A percentile compares a stretch with the other conserved stretches of the same genome.
Conservation (phyloP, 2,329 filamentous ascomycete genomes). For the Fusarium tjaetaba region DNA sequence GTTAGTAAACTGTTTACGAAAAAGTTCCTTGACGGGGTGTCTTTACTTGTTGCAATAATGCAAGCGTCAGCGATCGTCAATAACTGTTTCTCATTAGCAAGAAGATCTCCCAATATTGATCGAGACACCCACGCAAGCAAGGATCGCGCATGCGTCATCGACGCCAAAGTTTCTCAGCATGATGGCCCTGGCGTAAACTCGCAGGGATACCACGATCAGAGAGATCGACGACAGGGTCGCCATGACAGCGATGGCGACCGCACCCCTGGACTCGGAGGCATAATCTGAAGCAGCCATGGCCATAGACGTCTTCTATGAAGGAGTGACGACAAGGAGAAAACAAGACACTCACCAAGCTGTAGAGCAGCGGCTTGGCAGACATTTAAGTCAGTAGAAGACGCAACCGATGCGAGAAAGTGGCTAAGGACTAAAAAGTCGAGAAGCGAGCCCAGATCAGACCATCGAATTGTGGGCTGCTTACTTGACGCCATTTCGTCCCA, state of each 20-base stretch:
- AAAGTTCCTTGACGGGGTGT: fast-evolving
- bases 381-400: background rate
- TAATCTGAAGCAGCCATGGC: background rate
- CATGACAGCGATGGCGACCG: background rate
- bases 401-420: background rate
- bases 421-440: background rate
- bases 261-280: background rate
- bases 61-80: background rate
- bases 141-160: background rate
- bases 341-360: too few species aligned
- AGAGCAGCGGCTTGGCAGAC: background rate
- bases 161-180: background rate
- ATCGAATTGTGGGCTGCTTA: background rate
- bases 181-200: background rate
- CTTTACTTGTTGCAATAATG: background rate
- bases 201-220: background rate
- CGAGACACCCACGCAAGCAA: background rate
- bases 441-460: background rate
- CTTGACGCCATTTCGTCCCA: background rate
- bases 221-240: background rate
- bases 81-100: background rate
- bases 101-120: fast-evolving
- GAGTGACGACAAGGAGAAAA: background rate
- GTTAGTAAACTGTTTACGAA: fast-evolving
- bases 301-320: background rate